These are phyloP conservation scores for Exophiala alcalophila DNA, from an alignment of 2,329 filamentous ascomycete genomes.

Conservation along the genomic window DNA sequence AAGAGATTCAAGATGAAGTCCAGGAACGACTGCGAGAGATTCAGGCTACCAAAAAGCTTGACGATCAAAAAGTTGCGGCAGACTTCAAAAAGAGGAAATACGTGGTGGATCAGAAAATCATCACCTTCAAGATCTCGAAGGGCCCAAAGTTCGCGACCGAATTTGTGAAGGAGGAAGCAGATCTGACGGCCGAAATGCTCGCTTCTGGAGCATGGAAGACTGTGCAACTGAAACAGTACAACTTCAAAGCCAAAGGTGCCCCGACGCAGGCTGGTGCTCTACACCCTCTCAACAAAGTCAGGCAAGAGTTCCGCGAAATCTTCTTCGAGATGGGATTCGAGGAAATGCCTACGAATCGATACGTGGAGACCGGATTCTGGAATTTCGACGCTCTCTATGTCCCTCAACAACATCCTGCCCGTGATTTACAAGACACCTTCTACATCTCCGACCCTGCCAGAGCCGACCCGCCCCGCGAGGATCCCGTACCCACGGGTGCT, in stretches of 20 bases:
- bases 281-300: slow-evolving; percentile 79
- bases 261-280: slow-evolving; percentile 48
- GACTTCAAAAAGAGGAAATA: slow-evolving; percentile 94
- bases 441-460: slow-evolving; percentile 86
- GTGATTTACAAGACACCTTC: slow-evolving; percentile 97
- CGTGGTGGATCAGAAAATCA: slow-evolving; percentile 75
- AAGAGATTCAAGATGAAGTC: slow-evolving; percentile 77
- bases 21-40: slow-evolving; percentile 72
- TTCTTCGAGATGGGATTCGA: slow-evolving; percentile 99
- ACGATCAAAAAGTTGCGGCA: slow-evolving; percentile 70
- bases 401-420: slow-evolving; percentile 94
- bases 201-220: slow-evolving; percentile 85
- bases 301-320: slow-evolving; percentile 91
- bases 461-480: slow-evolving; percentile 65
- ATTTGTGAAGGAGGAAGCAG: slow-evolving; percentile 89
- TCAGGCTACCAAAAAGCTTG: slow-evolving; percentile 64
- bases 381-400: slow-evolving; percentile 98
- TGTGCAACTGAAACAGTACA: slow-evolving; percentile 80
- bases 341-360: slow-evolving; percentile 94
- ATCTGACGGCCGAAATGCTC: slow-evolving; percentile 92
- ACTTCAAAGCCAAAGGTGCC: slow-evolving; percentile 67
- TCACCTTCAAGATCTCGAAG: slow-evolving; percentile 79
- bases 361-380: slow-evolving; percentile 97
- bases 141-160: slow-evolving; percentile 84
- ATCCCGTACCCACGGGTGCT: slow-evolving; percentile 47